A percentile compares a stretch with the other conserved stretches of the same genome.
Conservation (phyloP, 2,329 filamentous ascomycete species). For the Xylaria sp. region DNA sequence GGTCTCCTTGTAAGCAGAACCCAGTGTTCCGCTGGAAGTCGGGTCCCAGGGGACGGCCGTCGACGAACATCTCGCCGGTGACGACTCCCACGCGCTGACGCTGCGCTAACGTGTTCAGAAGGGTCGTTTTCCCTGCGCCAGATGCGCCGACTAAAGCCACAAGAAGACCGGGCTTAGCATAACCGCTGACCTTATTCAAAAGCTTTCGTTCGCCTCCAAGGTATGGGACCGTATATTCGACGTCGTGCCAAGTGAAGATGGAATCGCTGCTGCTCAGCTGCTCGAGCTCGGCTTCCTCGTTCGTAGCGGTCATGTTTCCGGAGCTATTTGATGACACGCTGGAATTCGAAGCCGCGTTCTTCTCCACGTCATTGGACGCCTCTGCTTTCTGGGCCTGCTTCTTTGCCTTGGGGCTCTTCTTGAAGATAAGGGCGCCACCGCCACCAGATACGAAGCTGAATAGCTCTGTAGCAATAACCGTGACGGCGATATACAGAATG, state of each 20-base stretch:
- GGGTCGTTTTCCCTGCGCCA: constrained; percentile 84
- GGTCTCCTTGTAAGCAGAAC: constrained; percentile 78
- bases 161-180: constrained; percentile 82
- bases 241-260: constrained; percentile 77
- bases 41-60: constrained; percentile 68
- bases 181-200: constrained; percentile 77
- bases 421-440: constrained; percentile 78
- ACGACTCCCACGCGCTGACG: constrained; percentile 74
- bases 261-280: constrained; percentile 67
- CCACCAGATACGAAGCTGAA: constrained; percentile 71
- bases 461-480: constrained; percentile 74
- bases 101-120: constrained; percentile 80
- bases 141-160: constrained; percentile 84
- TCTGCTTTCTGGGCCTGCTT: constrained; percentile 58
- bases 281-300: constrained; percentile 53
- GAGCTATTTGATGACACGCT: constrained; percentile 45
- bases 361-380: constrained; percentile 68
- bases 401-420: constrained; percentile 72
- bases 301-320: constrained; percentile 34
- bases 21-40: constrained; percentile 77
- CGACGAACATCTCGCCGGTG: constrained; percentile 77
- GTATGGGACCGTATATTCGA: constrained; percentile 79
- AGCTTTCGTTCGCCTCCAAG: constrained; percentile 69
- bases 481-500: constrained; percentile 78
- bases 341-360: constrained; percentile 50